Conservation (phyloP, 2,329 filamentous ascomycete genomes). For the Beauveria medogensis region DNA sequence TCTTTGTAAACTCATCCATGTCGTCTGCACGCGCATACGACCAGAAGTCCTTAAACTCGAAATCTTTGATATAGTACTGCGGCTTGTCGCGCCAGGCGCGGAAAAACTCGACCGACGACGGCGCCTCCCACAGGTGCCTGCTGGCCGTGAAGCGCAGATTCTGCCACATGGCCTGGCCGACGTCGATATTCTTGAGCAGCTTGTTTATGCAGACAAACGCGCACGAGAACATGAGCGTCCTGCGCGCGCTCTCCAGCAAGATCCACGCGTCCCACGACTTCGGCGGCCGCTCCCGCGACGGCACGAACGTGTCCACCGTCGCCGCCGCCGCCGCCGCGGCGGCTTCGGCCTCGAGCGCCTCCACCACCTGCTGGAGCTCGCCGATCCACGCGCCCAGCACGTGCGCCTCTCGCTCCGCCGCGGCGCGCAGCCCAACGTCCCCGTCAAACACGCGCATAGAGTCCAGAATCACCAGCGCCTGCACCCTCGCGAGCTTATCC, state of each 20-base stretch:
- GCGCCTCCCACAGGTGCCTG: conserved; percentile 35
- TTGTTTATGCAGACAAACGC: conserved; percentile 26
- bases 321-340: background rate
- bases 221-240: conserved; percentile 28
- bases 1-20: conserved; percentile 31
- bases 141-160: conserved; percentile 29
- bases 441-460: conserved; percentile 36
- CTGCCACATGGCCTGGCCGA: conserved; percentile 10
- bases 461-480: conserved; percentile 34
- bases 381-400: conserved; percentile 29
- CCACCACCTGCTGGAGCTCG: conserved; percentile 25
- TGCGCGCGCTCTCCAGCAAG: conserved; percentile 33
- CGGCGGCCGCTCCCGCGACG: conserved; percentile 26
- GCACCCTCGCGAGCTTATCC: conserved; percentile 35
- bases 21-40: conserved; percentile 28
- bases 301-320: background rate
- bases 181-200: conserved; percentile 23
- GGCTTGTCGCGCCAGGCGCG: conserved; percentile 36
- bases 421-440: conserved; percentile 30
- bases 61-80: conserved; percentile 26
- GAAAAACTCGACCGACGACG: conserved; percentile 33
- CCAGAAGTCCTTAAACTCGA: conserved; percentile 30
- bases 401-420: conserved; percentile 32
- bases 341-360: conserved; percentile 26
- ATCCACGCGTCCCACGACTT: conserved; percentile 39